Conservation (phyloP, 192 early-diverging fungal genomes). For the Backusella sp. region DNA sequence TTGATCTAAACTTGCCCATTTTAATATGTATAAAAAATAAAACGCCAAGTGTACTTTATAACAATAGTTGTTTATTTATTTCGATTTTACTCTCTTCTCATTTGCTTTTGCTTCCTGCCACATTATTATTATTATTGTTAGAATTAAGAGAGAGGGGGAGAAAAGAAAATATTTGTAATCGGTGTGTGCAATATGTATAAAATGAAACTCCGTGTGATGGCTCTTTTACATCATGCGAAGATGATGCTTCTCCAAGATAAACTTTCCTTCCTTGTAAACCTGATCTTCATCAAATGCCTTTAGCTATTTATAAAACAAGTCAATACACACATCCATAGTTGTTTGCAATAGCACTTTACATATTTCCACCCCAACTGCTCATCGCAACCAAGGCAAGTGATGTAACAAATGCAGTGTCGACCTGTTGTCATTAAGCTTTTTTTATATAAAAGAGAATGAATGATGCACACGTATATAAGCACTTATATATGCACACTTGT, state of each 20-base stretch:
- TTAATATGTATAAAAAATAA: neutral
- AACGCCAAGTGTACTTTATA: neutral
- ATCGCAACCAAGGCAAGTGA: constrained; percentile 57
- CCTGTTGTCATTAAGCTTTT: constrained; percentile 71
- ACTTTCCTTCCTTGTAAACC: constrained; percentile 79
- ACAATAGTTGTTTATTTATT: neutral
- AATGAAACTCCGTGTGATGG: neutral
- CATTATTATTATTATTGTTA: constrained; percentile 16
- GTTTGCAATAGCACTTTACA: constrained; percentile 34
- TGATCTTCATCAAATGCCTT: constrained; percentile 62
- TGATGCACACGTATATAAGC: too few relatives aligned
- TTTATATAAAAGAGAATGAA: constrained; percentile 34
- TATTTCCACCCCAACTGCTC: constrained; percentile 64
- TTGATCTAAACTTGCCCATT: constrained; percentile 29
- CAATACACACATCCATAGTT: neutral
- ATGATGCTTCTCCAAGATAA: constrained; percentile 64
- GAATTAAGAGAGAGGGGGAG: constrained; percentile 2
- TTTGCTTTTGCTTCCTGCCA: constrained; percentile 37
- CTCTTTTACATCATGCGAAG: constrained; percentile 39
- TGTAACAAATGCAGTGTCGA: constrained; percentile 66
- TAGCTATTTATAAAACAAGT: constrained; percentile 28
- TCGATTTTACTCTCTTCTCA: constrained; percentile 26
- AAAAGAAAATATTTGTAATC: neutral
- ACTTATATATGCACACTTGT: too few relatives aligned
- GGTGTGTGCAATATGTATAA: neutral